Evolutionary conservation across 208 protist genomes (phyloP), one percentile per base, ranked within the genome.

Genomic region (Naegleria gruberi): DNA sequence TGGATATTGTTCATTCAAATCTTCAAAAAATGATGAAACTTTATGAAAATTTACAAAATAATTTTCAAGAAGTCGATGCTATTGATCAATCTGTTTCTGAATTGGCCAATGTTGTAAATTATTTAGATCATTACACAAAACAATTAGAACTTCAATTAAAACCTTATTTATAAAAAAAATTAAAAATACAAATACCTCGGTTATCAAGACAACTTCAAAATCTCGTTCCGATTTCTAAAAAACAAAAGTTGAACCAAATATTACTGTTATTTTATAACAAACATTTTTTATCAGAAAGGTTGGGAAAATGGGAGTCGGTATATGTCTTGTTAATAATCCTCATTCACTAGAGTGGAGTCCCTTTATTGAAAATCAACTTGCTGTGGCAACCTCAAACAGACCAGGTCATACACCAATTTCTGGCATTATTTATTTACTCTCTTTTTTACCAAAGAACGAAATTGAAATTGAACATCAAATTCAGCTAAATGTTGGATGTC

Each of bases 401-500:
- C 84, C 84, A 43, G 45, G 45, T 65, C 84, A 88, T 65, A 88
- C 45, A 65, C 84, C 84, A 4, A 88, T 88, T n/a, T 65, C 45
- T 42, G 84, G 84, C 5, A 41, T 88, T 41, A 23, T 88, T 10
- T 88, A 88, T 65, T 23, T 88, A 37, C n/a, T 88, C 4, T 4
- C 6, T 3, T 88, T 88, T 26, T 42, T 43, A 40, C 84, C 84
- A 30, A 34, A 88, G 30, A 88, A 88, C 42, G 2, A 88, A n/a
- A 65, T 88, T 65, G 84, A 88, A 88, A 65, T 88, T 65, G 84
- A 55, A 65, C 45, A 88, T 42, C 84, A 88, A 65, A 88, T 88
- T 43, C 84, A 88, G 42, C 15, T 65, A 26, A 88, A 88, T 65
- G 45, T 88, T 65, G 84, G 84, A 41, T 43, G 8, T 19, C 6